Evolutionary conservation across 106 monocot species (phyloP).

Genomic region (Iris macrosiphon): DNA sequence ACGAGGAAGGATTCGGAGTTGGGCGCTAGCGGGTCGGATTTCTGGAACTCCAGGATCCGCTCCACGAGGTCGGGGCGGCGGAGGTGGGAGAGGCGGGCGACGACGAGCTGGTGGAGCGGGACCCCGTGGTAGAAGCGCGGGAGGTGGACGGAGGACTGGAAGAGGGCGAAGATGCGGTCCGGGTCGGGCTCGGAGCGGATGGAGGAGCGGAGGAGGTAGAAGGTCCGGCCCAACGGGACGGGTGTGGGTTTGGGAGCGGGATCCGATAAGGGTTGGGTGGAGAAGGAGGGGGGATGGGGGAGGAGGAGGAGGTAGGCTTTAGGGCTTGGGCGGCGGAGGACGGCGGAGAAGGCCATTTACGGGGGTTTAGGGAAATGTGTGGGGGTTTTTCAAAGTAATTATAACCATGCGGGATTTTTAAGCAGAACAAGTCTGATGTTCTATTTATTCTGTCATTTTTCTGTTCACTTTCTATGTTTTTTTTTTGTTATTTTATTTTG

Average conservation of each 20-base stretch:
- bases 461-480: too few species aligned
- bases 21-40: not conserved
- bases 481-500: too few species aligned
- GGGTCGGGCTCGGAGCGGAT: slow-evolving; percentile 13
- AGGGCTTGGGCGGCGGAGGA: not conserved
- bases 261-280: not conserved
- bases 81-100: slow-evolving; percentile 13
- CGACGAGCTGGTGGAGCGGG: not conserved
- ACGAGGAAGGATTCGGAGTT: slow-evolving; percentile 21
- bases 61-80: slow-evolving; percentile 21
- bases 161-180: slow-evolving; percentile 3
- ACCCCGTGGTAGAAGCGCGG: slow-evolving; percentile 9
- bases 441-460: too few species aligned
- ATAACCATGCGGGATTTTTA: too few species aligned
- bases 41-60: slow-evolving; percentile 17
- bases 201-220: not conserved
- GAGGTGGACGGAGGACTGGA: slow-evolving; percentile 14
- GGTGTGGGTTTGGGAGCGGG: not conserved
- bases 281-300: slow-evolving; percentile 3
- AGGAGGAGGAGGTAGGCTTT: not conserved
- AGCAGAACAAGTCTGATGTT: too few species aligned
- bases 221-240: not conserved
- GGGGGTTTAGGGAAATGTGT: not conserved
- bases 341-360: slow-evolving; percentile 1
- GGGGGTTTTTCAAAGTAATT: too few species aligned